phyloP scores from a whole-genome alignment of 768 basidiomycete genomes.

The Amanita brunnescens region DNA sequence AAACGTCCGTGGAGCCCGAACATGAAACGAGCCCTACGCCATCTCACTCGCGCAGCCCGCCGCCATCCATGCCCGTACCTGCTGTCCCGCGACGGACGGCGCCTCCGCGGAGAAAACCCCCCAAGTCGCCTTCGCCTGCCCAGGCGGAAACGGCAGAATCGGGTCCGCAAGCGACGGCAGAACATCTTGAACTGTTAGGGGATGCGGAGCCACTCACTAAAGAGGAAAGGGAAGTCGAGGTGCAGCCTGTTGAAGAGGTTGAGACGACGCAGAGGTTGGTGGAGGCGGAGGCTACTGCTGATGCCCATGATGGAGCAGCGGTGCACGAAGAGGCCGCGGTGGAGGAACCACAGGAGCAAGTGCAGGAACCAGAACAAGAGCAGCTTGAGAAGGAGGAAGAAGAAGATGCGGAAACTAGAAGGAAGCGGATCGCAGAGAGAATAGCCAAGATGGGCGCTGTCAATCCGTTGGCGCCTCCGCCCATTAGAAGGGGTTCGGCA shows the following conservation, averaged over 20 bases:
- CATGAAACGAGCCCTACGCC: not conserved
- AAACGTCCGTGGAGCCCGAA: not conserved
- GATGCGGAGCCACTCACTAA: conserved; percentile 13
- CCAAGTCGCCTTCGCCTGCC: conserved; percentile 33
- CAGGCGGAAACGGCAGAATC: not conserved
- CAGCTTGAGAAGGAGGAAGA: conserved; percentile 24
- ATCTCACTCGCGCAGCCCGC: conserved; percentile 23
- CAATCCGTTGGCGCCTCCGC: conserved; percentile 36
- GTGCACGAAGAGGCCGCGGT: not conserved
- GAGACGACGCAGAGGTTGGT: not conserved
- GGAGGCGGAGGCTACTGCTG: conserved; percentile 12
- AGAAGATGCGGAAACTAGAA: conserved; percentile 45
- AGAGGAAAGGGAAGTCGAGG: conserved; percentile 6
- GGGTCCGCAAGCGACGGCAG: not conserved
- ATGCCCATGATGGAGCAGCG: not conserved
- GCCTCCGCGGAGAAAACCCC: conserved; percentile 61
- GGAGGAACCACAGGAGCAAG: conserved; percentile 6
- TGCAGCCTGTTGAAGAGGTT: not conserved
- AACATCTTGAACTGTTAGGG: not conserved
- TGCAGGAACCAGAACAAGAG: conserved; percentile 6
- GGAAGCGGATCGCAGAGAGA: conserved; percentile 52
- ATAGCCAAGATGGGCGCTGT: conserved; percentile 63
- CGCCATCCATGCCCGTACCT: conserved; percentile 64
- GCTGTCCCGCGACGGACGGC: conserved; percentile 64
- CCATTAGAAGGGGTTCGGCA: conserved; percentile 14